phyloP scores from a whole-genome alignment of 2,329 filamentous ascomycete species.

The Apiospora malaysiana region DNA sequence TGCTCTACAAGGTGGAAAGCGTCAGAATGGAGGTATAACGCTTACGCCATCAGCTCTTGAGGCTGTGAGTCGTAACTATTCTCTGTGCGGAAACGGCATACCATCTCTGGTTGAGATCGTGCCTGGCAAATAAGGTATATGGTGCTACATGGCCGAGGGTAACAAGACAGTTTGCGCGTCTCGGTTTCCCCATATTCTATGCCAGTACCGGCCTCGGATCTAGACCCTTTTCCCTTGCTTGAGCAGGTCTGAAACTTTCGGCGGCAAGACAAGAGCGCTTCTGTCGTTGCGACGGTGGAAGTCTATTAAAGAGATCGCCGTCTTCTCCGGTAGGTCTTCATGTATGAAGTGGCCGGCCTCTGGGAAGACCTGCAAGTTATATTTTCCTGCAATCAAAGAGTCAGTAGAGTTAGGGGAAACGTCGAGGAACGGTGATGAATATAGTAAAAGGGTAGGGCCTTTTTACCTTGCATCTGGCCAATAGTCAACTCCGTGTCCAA shows the following conservation, averaged over 20 bases:
- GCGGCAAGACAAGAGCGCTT: slow-evolving; percentile 82
- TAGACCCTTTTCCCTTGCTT: slow-evolving; percentile 65
- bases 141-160: not conserved
- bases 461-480: slow-evolving; percentile 43
- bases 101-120: not conserved
- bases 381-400: slow-evolving; percentile 68
- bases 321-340: slow-evolving; percentile 91
- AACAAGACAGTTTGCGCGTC: not conserved
- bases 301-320: slow-evolving; percentile 82
- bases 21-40: not conserved
- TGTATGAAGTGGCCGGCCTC: slow-evolving; percentile 97
- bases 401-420: not conserved
- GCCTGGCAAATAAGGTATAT: not conserved
- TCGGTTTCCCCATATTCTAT: slow-evolving; percentile 12
- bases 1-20: not conserved
- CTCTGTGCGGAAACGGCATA: not conserved
- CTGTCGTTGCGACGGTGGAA: slow-evolving; percentile 93
- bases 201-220: slow-evolving; percentile 3
- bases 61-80: not conserved
- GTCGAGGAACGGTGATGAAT: not conserved
- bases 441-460: slow-evolving; percentile 21
- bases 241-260: slow-evolving; percentile 82
- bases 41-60: not conserved
- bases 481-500: slow-evolving; percentile 44
- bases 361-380: slow-evolving; percentile 91